Evolutionary conservation across 306 rosid genomes (phyloP).

Genomic region (Canavalia ensiformis): DNA sequence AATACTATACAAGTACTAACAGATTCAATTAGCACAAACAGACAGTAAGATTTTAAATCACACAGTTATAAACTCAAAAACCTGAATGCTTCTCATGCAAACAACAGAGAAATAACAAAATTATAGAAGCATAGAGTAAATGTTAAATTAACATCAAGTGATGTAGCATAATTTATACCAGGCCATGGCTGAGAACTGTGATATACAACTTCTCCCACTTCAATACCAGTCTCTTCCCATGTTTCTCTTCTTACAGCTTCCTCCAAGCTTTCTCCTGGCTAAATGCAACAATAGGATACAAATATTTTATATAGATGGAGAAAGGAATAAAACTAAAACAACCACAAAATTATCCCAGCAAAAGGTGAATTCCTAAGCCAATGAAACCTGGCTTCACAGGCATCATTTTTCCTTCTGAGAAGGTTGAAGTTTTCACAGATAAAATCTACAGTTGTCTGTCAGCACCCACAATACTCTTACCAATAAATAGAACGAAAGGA

Average conservation of each 20-base stretch:
- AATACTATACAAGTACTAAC: slow-evolving; percentile 7
- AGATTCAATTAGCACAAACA: slow-evolving; percentile 6
- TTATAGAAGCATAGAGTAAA: not conserved
- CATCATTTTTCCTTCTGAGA: slow-evolving; percentile 32
- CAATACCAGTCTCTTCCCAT: slow-evolving; percentile 96
- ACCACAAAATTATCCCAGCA: slow-evolving; percentile 26
- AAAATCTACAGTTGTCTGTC: slow-evolving; percentile 27
- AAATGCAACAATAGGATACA: slow-evolving; percentile 42
- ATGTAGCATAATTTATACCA: slow-evolving; percentile 59
- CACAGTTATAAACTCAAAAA: slow-evolving; percentile 16
- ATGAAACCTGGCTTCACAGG: slow-evolving; percentile 32
- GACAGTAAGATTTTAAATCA: slow-evolving; percentile 24
- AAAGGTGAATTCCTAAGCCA: slow-evolving; percentile 32
- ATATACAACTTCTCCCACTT: slow-evolving; percentile 90
- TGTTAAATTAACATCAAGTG: not conserved
- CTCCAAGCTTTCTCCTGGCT: slow-evolving; percentile 99
- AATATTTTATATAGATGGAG: slow-evolving; percentile 16
- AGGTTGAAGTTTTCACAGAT: slow-evolving; percentile 23
- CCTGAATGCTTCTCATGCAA: slow-evolving; percentile 12
- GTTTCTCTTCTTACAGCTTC: slow-evolving; percentile 98
- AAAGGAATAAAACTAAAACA: slow-evolving; percentile 8
- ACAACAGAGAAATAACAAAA: not conserved
- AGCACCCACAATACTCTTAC: slow-evolving; percentile 9
- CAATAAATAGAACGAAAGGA: slow-evolving; percentile 30
- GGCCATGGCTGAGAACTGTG: slow-evolving; percentile 99